A percentile compares a stretch with the other conserved stretches of the same genome.
Evolutionary conservation across 2,329 filamentous ascomycete genomes (phyloP).

Genomic region (Xylariaceae sp.): DNA sequence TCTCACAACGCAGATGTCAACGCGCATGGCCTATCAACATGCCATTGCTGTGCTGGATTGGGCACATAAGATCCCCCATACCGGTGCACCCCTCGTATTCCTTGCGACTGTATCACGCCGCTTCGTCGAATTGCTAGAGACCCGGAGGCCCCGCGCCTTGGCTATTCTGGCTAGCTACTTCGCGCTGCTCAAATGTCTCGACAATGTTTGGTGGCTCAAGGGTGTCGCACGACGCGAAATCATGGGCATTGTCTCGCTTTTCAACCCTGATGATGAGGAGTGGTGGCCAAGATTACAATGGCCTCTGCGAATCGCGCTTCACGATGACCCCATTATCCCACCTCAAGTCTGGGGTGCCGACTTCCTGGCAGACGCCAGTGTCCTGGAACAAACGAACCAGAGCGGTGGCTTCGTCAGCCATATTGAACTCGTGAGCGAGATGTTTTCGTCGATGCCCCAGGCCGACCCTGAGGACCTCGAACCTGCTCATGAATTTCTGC

Average conservation of each 20-base stretch:
- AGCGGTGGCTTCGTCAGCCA: conserved; percentile 39
- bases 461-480: conserved; percentile 19
- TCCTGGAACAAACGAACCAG: conserved; percentile 29
- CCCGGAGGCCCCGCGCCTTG: conserved; percentile 59
- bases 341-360: conserved; percentile 56
- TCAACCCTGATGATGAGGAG: conserved; percentile 52
- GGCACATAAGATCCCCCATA: conserved; percentile 60
- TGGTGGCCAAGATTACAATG: conserved; percentile 63
- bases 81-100: conserved; percentile 59
- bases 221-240: conserved; percentile 66
- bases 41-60: conserved; percentile 65
- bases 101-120: conserved; percentile 62
- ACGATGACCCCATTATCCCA: conserved; percentile 52
- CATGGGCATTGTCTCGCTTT: conserved; percentile 58
- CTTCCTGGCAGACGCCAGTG: conserved; percentile 44
- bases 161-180: conserved; percentile 66
- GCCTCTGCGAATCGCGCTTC: conserved; percentile 58
- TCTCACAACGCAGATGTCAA: conserved; percentile 26
- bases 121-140: conserved; percentile 59
- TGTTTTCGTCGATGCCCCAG: conserved; percentile 32
- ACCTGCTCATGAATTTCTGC: conserved; percentile 17
- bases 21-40: conserved; percentile 58
- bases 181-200: conserved; percentile 60
- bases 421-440: conserved; percentile 45
- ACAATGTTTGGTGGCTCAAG: conserved; percentile 67